phyloP scores from a whole-genome alignment of 352 stramenopile species.

The Phytophthora lateralis region DNA sequence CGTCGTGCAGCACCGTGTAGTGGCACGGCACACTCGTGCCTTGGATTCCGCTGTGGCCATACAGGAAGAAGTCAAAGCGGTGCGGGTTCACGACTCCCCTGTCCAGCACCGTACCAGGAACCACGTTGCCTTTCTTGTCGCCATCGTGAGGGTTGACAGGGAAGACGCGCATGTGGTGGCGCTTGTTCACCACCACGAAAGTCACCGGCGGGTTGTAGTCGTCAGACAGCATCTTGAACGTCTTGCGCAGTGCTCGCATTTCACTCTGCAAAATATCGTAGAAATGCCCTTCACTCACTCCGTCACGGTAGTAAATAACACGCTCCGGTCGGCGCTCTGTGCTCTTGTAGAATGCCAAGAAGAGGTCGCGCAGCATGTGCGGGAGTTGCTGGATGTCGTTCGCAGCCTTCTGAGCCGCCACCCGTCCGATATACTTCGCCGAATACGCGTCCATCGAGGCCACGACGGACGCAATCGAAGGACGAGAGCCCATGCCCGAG shows the following conservation, averaged over 20 bases:
- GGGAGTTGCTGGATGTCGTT: slow-evolving; percentile 63
- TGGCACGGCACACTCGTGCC: slow-evolving; percentile 80
- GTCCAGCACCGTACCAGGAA: slow-evolving; percentile 78
- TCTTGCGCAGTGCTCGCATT: slow-evolving; percentile 74
- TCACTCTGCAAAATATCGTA: slow-evolving; percentile 72
- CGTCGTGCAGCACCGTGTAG: slow-evolving; percentile 84
- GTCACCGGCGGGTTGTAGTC: slow-evolving; percentile 78
- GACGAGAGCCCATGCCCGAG: slow-evolving; percentile 53
- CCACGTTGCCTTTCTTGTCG: slow-evolving; percentile 70
- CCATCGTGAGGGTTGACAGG: slow-evolving; percentile 32
- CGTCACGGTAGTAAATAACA: slow-evolving; percentile 88
- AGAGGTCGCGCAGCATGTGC: slow-evolving; percentile 67
- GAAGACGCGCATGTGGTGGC: slow-evolving; percentile 85
- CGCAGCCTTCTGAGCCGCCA: slow-evolving; percentile 47
- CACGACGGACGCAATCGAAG: slow-evolving; percentile 75
- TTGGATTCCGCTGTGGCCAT: slow-evolving; percentile 79
- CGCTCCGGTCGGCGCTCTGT: slow-evolving; percentile 69
- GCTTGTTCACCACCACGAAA: slow-evolving; percentile 89
- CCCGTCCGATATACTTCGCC: slow-evolving; percentile 59
- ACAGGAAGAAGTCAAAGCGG: slow-evolving; percentile 87
- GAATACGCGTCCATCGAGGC: slow-evolving; percentile 73
- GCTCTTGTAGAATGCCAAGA: slow-evolving; percentile 72
- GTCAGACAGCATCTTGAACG: slow-evolving; percentile 59
- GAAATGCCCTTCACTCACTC: slow-evolving; percentile 85
- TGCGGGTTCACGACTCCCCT: slow-evolving; percentile 73